Base-by-base conservation (phyloP, 306 rosid genomes). In the Phaseolus lunatus region DNA sequence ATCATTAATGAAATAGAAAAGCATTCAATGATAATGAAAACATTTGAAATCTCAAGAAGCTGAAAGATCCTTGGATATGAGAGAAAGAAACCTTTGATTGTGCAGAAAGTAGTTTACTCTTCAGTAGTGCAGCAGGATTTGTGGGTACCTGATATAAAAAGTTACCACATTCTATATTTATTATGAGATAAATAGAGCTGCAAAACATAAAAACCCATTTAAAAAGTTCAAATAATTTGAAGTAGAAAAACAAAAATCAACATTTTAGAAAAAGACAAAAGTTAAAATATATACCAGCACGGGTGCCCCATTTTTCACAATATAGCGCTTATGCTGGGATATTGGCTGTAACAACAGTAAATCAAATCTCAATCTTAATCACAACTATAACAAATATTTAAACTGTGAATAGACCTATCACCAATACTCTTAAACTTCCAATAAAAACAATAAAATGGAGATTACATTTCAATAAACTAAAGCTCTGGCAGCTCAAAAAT, bases 241-340 rank as follows among this genome's bases (percentile, higher is more conserved):
- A 79, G 29, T 23, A 61, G 56, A 7, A 80, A 65, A 73, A 15
- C 31, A 39, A 78, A 15, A 66, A 78, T 47, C 50, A 75, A 43
- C 16, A 62, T 58, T 61, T 44, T 43, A 63, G 70, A 77, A 39
- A 49, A 39, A 7, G 47, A 68, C 12, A 33, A 62, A 72, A 31
- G 37, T 47, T 64, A 81, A 50, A 76, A 80, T 50, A 80, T 87
- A 78, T 92, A 95, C 98, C 95, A 95, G 80, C 61, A 88, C 83
- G 3, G 98, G 96, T n/a, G 7, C 33, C 45, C 98, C 98, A 54
- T 92, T 82, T 88, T 89, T 88, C 77, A 88, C 98, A 66, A 95
- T 85, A 81, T 92, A 95, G 67, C 95, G 94, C 71, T 95, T 95
- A 73, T 87, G 90, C 84, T 92, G 98, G 56, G 96, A 89, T 70